Conservation (phyloP, 371 early-diverging fungal genomes). For the Coemansia sp. region DNA sequence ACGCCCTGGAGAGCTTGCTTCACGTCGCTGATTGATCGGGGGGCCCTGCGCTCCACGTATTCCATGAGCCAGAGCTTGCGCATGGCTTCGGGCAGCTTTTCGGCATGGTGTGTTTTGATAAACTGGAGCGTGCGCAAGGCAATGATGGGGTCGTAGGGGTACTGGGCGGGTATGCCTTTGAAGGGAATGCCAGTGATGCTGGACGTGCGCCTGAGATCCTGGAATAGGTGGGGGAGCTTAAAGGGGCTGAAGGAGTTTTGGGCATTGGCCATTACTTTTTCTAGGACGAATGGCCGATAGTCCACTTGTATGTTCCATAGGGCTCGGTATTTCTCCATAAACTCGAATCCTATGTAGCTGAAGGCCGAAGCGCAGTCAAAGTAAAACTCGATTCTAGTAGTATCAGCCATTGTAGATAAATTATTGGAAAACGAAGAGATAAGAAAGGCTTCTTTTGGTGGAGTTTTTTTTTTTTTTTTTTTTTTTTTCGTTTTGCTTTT, state of each 20-base stretch:
- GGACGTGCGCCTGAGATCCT: conserved; percentile 33
- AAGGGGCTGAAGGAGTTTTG: conserved; percentile 31
- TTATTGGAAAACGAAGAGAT: background rate
- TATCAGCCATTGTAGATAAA: background rate
- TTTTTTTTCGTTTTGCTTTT: no score
- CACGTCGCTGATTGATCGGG: conserved; percentile 18
- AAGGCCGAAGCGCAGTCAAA: conserved; percentile 54
- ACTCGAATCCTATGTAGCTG: conserved; percentile 53
- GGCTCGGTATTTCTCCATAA: conserved; percentile 51
- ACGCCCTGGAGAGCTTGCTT: conserved; percentile 35
- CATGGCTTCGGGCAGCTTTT: conserved; percentile 44
- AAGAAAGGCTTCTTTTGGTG: no score
- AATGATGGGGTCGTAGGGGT: conserved; percentile 45
- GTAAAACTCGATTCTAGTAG: conserved; percentile 46
- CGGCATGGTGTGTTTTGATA: conserved; percentile 43
- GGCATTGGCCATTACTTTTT: conserved; percentile 44
- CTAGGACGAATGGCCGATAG: conserved; percentile 47
- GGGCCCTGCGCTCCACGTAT: conserved; percentile 29
- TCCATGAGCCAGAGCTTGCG: conserved; percentile 46
- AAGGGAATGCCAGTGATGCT: conserved; percentile 46
- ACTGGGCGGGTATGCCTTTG: conserved; percentile 42
- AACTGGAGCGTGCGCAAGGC: conserved; percentile 48
- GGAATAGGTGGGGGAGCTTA: conserved; percentile 30
- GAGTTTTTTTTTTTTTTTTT: no score
- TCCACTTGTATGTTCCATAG: conserved; percentile 52